A percentile compares a stretch with the other conserved stretches of the same genome.
phyloP scores from a whole-genome alignment of 2,329 filamentous ascomycete species.

The Paraphaeosphaeria minitans region DNA sequence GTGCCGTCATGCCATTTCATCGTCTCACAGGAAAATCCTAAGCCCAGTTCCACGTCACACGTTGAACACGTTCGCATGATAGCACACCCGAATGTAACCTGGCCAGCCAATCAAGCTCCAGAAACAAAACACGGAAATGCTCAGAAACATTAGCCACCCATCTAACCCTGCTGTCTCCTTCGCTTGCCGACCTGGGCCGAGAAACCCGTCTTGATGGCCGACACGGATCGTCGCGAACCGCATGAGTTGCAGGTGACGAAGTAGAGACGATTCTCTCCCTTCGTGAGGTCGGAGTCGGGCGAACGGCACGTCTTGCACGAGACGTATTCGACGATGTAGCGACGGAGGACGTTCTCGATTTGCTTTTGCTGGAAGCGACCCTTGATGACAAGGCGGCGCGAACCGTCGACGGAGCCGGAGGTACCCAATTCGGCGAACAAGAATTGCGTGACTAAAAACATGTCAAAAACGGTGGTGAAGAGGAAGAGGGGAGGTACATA shows the following conservation, averaged over 20 bases:
- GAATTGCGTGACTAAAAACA: conserved; percentile 77
- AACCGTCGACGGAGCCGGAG: conserved; percentile 91
- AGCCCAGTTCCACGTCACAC: not conserved
- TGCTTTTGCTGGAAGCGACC: conserved; percentile 99
- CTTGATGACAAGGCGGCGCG: conserved; percentile 93
- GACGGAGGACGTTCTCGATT: conserved; percentile 94
- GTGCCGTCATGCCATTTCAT: conserved; percentile 4
- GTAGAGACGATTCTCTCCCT: conserved; percentile 98
- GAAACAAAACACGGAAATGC: conserved; percentile 8
- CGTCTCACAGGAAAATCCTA: conserved; percentile 2
- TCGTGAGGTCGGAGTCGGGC: conserved; percentile 68
- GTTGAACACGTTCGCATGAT: not conserved
- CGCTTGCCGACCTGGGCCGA: conserved; percentile 98
- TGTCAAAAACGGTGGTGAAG: not conserved
- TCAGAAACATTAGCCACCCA: not conserved
- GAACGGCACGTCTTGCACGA: conserved; percentile 91
- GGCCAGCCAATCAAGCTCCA: not conserved
- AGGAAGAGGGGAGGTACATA: not conserved
- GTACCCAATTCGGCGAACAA: conserved; percentile 98
- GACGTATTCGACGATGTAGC: conserved; percentile 98
- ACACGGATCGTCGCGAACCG: conserved; percentile 76
- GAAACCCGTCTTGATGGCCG: conserved; percentile 99
- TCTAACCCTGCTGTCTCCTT: conserved; percentile 87
- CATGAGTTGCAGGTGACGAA: conserved; percentile 93
- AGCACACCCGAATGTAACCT: not conserved